Conservation (phyloP, 169 alveolate species). For the Plasmodium sp. region DNA sequence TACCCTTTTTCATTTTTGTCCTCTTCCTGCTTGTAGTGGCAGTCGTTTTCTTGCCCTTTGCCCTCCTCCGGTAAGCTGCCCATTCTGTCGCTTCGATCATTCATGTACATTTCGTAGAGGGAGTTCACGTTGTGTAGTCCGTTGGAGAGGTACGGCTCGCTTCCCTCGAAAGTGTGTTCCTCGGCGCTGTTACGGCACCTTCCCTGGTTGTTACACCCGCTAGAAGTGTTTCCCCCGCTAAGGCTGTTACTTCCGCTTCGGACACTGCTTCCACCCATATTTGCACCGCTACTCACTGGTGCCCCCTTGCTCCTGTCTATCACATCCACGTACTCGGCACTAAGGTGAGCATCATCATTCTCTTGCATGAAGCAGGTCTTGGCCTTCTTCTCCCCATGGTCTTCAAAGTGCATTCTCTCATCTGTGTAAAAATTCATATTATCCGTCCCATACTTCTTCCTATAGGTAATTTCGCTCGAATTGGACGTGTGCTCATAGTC, state of each 20-base stretch:
- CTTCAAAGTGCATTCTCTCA: background rate
- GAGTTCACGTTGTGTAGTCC: background rate
- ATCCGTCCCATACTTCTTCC: background rate
- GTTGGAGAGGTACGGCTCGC: background rate
- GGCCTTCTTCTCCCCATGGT: background rate
- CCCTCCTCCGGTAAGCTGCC: background rate
- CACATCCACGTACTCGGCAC: background rate
- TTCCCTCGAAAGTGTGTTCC: background rate
- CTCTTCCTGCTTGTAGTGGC: background rate
- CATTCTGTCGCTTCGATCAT: background rate
- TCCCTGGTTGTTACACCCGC: background rate
- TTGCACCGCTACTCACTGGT: background rate
- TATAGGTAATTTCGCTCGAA: background rate
- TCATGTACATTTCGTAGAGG: constrained; percentile 3
- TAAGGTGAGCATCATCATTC: background rate
- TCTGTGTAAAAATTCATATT: background rate
- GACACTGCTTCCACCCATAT: background rate
- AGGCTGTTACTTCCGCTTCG: background rate
- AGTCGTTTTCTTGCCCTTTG: background rate
- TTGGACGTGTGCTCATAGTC: background rate
- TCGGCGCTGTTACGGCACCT: background rate
- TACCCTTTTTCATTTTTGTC: background rate
- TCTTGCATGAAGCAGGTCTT: background rate
- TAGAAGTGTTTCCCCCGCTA: background rate
- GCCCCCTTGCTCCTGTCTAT: background rate